Conservation (phyloP, 1,139 yeast genomes). For the Eremothecium cymbalariae region DNA sequence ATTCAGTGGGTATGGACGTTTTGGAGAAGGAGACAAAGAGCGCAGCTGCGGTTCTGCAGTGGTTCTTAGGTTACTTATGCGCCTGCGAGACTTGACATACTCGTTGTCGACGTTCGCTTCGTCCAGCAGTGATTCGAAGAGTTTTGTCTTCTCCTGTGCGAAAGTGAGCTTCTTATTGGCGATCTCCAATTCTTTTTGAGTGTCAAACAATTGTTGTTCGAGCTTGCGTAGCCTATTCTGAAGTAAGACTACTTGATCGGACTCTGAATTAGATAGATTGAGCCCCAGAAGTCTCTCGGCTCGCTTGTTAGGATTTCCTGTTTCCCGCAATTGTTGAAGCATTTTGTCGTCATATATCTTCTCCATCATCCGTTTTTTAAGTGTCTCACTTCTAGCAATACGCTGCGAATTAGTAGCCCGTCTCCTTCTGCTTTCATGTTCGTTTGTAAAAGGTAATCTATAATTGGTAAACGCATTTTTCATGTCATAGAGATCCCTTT, state of each 20-base stretch:
- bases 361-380: conserved; percentile 23
- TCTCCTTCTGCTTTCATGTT: conserved; percentile 11
- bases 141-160: conserved; percentile 26
- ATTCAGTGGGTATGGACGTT: conserved; percentile 19
- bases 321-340: conserved; percentile 22
- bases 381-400: conserved; percentile 24
- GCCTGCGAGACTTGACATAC: conserved; percentile 29
- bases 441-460: conserved; percentile 13
- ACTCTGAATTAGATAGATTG: conserved; percentile 6
- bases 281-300: conserved; percentile 17
- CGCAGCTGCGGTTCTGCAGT: conserved; percentile 20
- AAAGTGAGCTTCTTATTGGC: conserved; percentile 53
- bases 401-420: conserved; percentile 10
- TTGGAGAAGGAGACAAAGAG: conserved; percentile 29
- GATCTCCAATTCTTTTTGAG: conserved; percentile 56
- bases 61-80: conserved; percentile 27
- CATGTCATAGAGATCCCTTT: conserved; percentile 18
- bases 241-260: conserved; percentile 18
- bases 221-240: conserved; percentile 41
- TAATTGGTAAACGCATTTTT: conserved; percentile 15
- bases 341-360: conserved; percentile 24
- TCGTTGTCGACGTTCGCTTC: conserved; percentile 30
- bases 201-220: conserved; percentile 48
- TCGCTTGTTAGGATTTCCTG: conserved; percentile 19
- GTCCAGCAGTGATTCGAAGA: conserved; percentile 26